Conservation (phyloP, 2,329 filamentous ascomycete species). For the Trichoderma simmonsii region DNA sequence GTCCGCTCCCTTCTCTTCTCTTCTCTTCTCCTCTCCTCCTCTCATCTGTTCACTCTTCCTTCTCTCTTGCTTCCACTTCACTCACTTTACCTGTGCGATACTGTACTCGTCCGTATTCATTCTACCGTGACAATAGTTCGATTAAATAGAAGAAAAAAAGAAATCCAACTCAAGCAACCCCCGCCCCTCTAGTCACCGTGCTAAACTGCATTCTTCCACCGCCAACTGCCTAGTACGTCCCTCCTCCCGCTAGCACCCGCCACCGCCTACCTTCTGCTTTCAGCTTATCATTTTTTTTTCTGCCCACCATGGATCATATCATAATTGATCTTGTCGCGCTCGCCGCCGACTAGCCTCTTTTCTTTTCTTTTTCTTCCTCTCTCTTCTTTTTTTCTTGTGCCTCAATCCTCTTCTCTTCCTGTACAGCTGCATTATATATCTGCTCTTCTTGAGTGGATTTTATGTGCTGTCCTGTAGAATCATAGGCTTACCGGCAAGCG, state of each 20-base stretch:
- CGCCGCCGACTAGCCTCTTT: not conserved
- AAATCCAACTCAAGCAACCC: no score
- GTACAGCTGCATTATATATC: constrained; percentile 20
- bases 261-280: constrained; percentile 13
- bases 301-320: constrained; percentile 2
- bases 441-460: constrained; percentile 7
- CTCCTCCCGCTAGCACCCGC: not conserved
- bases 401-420: not conserved
- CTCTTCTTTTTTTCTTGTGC: not conserved
- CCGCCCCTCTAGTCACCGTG: not conserved
- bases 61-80: not conserved
- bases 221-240: constrained; percentile 3
- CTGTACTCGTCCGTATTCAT: not conserved
- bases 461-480: constrained; percentile 41
- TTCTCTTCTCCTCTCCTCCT: not conserved
- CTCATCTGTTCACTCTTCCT: not conserved
- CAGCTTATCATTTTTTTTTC: constrained; percentile 9
- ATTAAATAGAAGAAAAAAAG: not conserved
- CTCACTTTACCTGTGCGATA: not conserved
- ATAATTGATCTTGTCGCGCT: not conserved
- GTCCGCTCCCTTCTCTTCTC: not conserved
- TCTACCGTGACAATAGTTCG: not conserved
- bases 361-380: not conserved
- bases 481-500: constrained; percentile 52
- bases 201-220: not conserved